Base-by-base conservation (phyloP, 352 stramenopile genomes). In the Phytophthora kernoviae region DNA sequence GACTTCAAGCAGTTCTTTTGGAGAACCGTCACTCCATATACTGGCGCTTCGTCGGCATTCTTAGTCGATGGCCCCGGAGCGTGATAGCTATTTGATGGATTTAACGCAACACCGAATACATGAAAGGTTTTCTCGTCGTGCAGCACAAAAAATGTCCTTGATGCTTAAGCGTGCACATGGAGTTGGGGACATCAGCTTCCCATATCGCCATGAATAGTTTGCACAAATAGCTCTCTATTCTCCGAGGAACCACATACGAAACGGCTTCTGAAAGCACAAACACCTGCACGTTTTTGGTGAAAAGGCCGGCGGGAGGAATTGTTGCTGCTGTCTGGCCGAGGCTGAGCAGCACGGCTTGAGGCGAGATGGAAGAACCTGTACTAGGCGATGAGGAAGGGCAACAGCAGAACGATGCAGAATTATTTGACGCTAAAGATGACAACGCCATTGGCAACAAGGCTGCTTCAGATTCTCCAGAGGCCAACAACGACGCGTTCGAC, bases 1-100 rank as follows among this genome's bases (percentile, higher is more conserved):
- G 74, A 94, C 65, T 84, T 64, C 65, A 94, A 93, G 54, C 70
- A 73, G n/a, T 77, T 88, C 48, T 74, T 90, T n/a, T 76, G 66
- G 21, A 46, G 59, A 36, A 74, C 64, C 26, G 64, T 89, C 30
- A 66, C 56, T 30, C 47, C 63, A 5, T 94, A 91, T 51, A 72
- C 66, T 6, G 85, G 85, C 14, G 55, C 82, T 3, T 93, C 85
- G 21, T 85, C 81, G 6, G 26, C 48, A 24, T 94, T 94, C 60
- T 42, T 72, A 10, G 66, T 91, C 21, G 42, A 56, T 51, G 62
- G 42, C 20, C 17, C 41, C 20, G 56, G 54, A 42, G 49, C 49
- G 24, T 30, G 24, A 30, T 30, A 30, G 24, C n/a, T 30, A 30
- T 6, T 30, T 30, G 24, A 30, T 7, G 24, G 6, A 30, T 30